Percentiles rank a stretch among this genome's conserved stretches.
Evolutionary conservation across 2,329 filamentous ascomycete genomes (phyloP).

Genomic region (Fusarium fracticaudum): DNA sequence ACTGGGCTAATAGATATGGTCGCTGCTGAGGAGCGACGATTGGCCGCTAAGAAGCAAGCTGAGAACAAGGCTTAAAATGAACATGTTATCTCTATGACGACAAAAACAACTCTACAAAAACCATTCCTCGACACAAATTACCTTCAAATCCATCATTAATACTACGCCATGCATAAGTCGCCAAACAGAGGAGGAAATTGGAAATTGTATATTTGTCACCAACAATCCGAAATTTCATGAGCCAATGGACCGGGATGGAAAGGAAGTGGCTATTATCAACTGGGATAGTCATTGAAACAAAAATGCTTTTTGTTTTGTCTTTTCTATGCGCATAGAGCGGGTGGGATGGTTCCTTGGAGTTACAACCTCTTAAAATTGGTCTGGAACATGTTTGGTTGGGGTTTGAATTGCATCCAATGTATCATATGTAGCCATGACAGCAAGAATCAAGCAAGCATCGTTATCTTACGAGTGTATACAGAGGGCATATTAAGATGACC

Average conservation of each 20-base stretch:
- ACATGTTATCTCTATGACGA: not conserved
- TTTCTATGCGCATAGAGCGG: constrained; percentile 6
- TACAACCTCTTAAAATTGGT: not conserved
- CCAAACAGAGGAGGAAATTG: not conserved
- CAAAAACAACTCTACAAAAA: not conserved
- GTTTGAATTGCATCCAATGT: constrained; percentile 17
- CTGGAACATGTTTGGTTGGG: not conserved
- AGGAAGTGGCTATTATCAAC: not conserved
- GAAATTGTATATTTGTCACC: constrained; percentile 6
- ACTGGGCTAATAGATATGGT: constrained; percentile 73
- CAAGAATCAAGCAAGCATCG: not conserved
- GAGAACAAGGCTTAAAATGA: constrained; percentile 36
- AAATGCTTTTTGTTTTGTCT: not conserved
- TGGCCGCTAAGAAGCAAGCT: constrained; percentile 53
- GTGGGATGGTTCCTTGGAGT: not conserved
- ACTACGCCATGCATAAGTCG: not conserved
- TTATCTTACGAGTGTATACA: not conserved
- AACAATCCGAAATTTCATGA: constrained; percentile 3
- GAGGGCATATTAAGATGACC: constrained; percentile 6
- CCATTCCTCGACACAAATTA: not conserved
- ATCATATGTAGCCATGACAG: constrained; percentile 10
- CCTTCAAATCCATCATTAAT: constrained; percentile 21
- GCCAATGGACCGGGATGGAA: not conserved
- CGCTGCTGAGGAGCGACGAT: constrained; percentile 75
- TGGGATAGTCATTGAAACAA: not conserved